These are phyloP conservation scores for Xylaria sp. DNA, from an alignment of 2,329 filamentous ascomycete genomes.

Conservation along the genomic window DNA sequence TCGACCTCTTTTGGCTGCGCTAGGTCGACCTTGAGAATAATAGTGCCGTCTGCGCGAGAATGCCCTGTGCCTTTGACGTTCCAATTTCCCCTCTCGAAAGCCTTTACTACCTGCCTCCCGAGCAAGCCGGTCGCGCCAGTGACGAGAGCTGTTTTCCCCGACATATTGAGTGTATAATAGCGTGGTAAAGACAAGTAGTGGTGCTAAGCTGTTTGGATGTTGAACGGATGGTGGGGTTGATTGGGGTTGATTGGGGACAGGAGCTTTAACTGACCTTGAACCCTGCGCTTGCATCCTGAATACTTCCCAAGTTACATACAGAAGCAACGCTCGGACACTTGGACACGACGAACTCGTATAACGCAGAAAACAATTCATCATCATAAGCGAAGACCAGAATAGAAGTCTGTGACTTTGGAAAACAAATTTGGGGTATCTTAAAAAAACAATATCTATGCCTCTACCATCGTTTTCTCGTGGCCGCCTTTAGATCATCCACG, in stretches of 20 bases:
- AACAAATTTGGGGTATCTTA: constrained; percentile 9
- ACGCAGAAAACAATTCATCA: too few species aligned
- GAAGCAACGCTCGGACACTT: background rate
- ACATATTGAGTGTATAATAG: constrained; percentile 44
- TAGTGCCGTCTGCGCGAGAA: constrained; percentile 76
- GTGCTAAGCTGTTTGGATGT: background rate
- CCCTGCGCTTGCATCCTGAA: background rate
- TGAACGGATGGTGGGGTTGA: too few species aligned
- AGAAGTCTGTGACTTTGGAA: background rate
- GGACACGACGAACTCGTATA: background rate
- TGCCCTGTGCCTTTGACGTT: constrained; percentile 78
- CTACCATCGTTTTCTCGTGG: constrained; percentile 55
- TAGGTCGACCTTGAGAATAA: constrained; percentile 71
- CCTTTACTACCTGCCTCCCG: constrained; percentile 79
- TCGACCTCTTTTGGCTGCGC: constrained; percentile 59
- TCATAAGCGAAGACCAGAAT: background rate
- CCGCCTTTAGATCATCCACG: constrained; percentile 67
- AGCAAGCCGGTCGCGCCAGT: constrained; percentile 88
- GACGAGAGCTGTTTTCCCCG: constrained; percentile 70
- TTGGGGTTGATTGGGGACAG: background rate
- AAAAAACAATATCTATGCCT: constrained; percentile 1
- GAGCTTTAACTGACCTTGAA: background rate
- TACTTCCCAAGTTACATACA: too few species aligned
- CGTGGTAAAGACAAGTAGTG: background rate
- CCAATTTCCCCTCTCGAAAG: constrained; percentile 76